Evolutionary conservation across 2,329 filamentous ascomycete species (phyloP).

Genomic region (Xylariaceae sp.): DNA sequence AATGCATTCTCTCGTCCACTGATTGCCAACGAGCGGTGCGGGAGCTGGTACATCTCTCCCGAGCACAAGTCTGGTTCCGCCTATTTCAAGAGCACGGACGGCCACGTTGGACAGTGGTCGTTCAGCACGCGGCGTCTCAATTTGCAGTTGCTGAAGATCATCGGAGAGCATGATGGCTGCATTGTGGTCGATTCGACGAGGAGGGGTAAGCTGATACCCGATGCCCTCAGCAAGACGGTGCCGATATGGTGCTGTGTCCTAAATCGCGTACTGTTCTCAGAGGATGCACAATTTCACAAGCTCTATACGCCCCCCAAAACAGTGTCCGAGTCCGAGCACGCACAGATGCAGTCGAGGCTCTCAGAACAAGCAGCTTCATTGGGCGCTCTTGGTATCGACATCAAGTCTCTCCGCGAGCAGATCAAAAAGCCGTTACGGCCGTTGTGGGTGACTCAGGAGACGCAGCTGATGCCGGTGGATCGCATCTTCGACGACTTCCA

Average conservation of each 20-base stretch:
- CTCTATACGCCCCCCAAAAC: conserved; percentile 70
- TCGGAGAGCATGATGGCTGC: conserved; percentile 65
- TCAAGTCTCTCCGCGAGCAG: conserved; percentile 47
- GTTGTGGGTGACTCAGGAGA: conserved; percentile 74
- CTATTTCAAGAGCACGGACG: conserved; percentile 98
- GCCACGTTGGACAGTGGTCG: conserved; percentile 84
- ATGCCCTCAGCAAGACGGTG: conserved; percentile 88
- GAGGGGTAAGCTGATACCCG: conserved; percentile 89
- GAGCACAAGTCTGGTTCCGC: conserved; percentile 64
- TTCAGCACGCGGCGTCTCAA: conserved; percentile 86
- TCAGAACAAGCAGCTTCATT: conserved; percentile 51
- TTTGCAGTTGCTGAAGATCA: conserved; percentile 68
- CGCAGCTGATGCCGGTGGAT: conserved; percentile 36
- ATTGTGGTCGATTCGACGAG: conserved; percentile 92
- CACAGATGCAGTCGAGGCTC: conserved; percentile 66
- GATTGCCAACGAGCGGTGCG: conserved; percentile 90
- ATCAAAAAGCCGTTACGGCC: conserved; percentile 71
- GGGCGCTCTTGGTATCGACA: conserved; percentile 55
- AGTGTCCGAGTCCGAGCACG: conserved; percentile 70
- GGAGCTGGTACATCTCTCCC: conserved; percentile 89
- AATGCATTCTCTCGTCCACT: conserved; percentile 60
- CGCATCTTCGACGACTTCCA: conserved; percentile 55
- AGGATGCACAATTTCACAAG: conserved; percentile 31
- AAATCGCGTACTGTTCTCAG: conserved; percentile 73
- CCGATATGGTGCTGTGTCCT: conserved; percentile 91